Percentiles rank a stretch among this genome's conserved stretches.
phyloP scores from a whole-genome alignment of 2,329 filamentous ascomycete genomes.

The Phyllosticta citrichinensis region DNA sequence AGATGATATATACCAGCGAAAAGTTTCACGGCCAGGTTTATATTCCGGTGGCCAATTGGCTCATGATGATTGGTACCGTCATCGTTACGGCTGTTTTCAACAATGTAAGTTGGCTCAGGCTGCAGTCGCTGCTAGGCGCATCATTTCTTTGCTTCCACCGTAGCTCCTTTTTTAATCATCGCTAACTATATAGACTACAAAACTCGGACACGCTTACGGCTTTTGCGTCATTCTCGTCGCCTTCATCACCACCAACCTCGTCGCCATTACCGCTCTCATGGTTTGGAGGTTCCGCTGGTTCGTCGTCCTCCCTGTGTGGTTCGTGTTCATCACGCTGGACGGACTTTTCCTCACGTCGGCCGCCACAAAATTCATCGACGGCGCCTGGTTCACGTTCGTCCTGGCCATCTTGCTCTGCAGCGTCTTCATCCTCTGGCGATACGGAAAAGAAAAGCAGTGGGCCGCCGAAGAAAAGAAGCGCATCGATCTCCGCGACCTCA shows the following conservation, averaged over 20 bases:
- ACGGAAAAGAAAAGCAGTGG: slow-evolving; percentile 72
- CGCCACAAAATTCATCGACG: slow-evolving; percentile 62
- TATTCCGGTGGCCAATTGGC: slow-evolving; percentile 65
- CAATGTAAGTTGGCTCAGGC: slow-evolving; percentile 39
- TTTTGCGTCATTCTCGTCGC: slow-evolving; percentile 74
- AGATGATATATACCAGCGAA: slow-evolving; percentile 60
- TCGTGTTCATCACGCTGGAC: slow-evolving; percentile 57
- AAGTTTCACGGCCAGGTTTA: slow-evolving; percentile 67
- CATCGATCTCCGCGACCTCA: slow-evolving; percentile 37
- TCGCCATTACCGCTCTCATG: slow-evolving; percentile 59
- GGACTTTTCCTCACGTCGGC: slow-evolving; percentile 60
- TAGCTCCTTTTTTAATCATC: not conserved
- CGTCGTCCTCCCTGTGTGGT: slow-evolving; percentile 51
- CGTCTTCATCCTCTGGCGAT: slow-evolving; percentile 67
- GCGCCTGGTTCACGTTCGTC: slow-evolving; percentile 68
- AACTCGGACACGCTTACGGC: slow-evolving; percentile 24
- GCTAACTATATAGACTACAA: slow-evolving; percentile 8
- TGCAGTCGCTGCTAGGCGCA: not conserved
- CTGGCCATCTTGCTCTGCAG: slow-evolving; percentile 52
- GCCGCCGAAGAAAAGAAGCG: slow-evolving; percentile 54
- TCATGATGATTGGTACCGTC: slow-evolving; percentile 67
- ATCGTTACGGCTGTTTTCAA: slow-evolving; percentile 65
- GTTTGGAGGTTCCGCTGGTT: slow-evolving; percentile 57
- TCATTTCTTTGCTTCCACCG: not conserved
- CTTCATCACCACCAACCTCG: slow-evolving; percentile 67